These are phyloP conservation scores for Endoconidiophora polonica DNA, from an alignment of 2,329 filamentous ascomycete species.

Conservation along the genomic window DNA sequence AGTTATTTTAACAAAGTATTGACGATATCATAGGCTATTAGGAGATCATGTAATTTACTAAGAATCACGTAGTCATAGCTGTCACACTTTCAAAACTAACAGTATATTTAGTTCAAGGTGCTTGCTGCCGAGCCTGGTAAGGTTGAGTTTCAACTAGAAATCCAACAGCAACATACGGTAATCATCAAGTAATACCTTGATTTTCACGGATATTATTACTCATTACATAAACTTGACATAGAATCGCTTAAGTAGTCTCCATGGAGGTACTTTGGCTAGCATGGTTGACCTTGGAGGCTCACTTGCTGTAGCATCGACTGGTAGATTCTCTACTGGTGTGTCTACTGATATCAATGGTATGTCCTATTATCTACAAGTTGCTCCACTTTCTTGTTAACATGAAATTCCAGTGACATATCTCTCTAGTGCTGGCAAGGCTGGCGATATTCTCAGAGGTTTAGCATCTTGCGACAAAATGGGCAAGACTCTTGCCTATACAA, in stretches of 20 bases:
- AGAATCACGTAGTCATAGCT: no score
- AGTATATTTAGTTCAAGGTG: conserved; percentile 42
- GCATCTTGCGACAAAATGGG: conserved; percentile 49
- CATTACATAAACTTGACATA: conserved; percentile 19
- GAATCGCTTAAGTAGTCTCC: conserved; percentile 62
- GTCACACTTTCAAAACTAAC: background rate
- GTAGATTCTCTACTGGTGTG: conserved; percentile 45
- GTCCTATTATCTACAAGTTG: background rate
- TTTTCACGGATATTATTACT: background rate
- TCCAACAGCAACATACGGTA: conserved; percentile 60
- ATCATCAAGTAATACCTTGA: conserved; percentile 14
- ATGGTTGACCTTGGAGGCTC: conserved; percentile 54
- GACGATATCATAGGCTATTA: conserved; percentile 21
- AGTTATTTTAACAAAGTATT: background rate
- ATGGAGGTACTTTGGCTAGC: conserved; percentile 64
- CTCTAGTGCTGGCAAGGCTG: conserved; percentile 38
- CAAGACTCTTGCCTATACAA: conserved; percentile 46
- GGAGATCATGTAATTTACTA: conserved; percentile 23
- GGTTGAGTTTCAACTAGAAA: conserved; percentile 62
- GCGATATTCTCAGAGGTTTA: conserved; percentile 37
- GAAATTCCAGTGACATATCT: conserved; percentile 42
- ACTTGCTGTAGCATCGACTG: conserved; percentile 47
- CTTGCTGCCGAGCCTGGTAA: conserved; percentile 45
- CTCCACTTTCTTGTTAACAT: background rate
- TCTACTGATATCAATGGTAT: conserved; percentile 48